Percentiles rank a stretch among this genome's conserved stretches.
phyloP scores from a whole-genome alignment of 805 yeast genomes.

The Pichia membranifaciens region DNA sequence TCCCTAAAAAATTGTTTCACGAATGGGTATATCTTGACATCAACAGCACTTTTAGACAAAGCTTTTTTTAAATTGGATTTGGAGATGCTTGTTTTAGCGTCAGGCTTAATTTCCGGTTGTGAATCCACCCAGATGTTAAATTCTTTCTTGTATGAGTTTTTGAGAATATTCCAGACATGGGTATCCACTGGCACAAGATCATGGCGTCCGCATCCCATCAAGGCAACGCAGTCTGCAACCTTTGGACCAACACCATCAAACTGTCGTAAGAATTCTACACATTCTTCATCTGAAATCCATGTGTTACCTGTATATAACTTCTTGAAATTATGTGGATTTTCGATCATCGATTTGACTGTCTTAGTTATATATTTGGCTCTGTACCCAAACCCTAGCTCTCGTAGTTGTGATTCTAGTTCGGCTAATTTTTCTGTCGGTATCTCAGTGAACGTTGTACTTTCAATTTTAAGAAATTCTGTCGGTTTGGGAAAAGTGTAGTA shows the following conservation, averaged over 20 bases:
- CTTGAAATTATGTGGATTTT: slow-evolving; percentile 32
- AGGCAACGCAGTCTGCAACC: slow-evolving; percentile 93
- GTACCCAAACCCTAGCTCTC: slow-evolving; percentile 73
- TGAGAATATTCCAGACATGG: slow-evolving; percentile 86
- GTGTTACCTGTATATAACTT: slow-evolving; percentile 37
- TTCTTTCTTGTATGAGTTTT: slow-evolving; percentile 54
- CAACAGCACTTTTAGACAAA: slow-evolving; percentile 16
- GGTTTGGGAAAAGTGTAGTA: slow-evolving; percentile 77
- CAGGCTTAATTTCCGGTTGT: slow-evolving; percentile 49
- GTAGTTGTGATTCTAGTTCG: slow-evolving; percentile 30
- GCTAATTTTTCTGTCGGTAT: not conserved
- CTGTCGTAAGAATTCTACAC: slow-evolving; percentile 51
- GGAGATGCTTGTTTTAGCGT: not conserved
- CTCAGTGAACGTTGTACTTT: slow-evolving; percentile 13
- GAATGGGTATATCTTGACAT: slow-evolving; percentile 41
- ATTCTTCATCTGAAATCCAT: slow-evolving; percentile 33
- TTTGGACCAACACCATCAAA: slow-evolving; percentile 94
- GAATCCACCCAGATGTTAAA: slow-evolving; percentile 68
- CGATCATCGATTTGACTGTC: slow-evolving; percentile 57
- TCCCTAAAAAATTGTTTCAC: slow-evolving; percentile 37
- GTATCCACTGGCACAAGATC: slow-evolving; percentile 94
- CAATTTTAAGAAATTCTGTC: slow-evolving; percentile 33
- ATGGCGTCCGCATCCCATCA: slow-evolving; percentile 84
- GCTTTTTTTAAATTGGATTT: slow-evolving; percentile 9
- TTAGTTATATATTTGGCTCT: slow-evolving; percentile 81